phyloP scores from a whole-genome alignment of 176 grass and related monocot species.

The Cenchrus fungigraminus region DNA sequence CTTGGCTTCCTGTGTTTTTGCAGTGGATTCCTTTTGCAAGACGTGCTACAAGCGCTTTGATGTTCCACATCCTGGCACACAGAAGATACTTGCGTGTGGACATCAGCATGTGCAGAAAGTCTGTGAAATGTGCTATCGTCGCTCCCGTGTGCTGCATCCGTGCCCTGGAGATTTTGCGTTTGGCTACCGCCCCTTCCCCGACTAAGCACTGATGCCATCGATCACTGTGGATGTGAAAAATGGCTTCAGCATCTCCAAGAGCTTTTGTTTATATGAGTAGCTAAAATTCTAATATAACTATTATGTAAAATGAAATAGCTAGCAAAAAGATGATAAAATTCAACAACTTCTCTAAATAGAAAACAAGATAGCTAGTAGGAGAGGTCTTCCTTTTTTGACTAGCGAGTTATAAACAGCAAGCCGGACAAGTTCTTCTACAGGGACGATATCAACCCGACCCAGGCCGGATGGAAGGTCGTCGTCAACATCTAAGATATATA shows the following conservation, averaged over 20 bases:
- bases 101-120: neutral
- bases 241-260: neutral
- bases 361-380: too few species aligned
- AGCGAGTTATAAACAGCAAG: too few species aligned
- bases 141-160: constrained; percentile 12
- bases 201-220: neutral
- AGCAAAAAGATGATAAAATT: too few species aligned
- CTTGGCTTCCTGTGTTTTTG: constrained; percentile 14
- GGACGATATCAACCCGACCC: too few species aligned
- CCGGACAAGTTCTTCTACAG: too few species aligned
- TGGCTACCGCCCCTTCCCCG: neutral
- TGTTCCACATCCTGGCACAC: neutral
- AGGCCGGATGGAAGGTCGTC: too few species aligned
- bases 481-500: too few species aligned
- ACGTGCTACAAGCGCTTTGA: neutral
- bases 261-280: too few species aligned
- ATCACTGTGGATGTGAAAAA: neutral
- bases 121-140: constrained; percentile 26
- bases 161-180: neutral
- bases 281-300: too few species aligned
- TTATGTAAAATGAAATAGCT: too few species aligned
- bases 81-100: constrained; percentile 2
- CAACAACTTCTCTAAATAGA: too few species aligned
- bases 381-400: too few species aligned
- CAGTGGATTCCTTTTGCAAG: constrained; percentile 21